phyloP scores from a whole-genome alignment of 2,329 filamentous ascomycete genomes.

The Fusarium caatingaense region DNA sequence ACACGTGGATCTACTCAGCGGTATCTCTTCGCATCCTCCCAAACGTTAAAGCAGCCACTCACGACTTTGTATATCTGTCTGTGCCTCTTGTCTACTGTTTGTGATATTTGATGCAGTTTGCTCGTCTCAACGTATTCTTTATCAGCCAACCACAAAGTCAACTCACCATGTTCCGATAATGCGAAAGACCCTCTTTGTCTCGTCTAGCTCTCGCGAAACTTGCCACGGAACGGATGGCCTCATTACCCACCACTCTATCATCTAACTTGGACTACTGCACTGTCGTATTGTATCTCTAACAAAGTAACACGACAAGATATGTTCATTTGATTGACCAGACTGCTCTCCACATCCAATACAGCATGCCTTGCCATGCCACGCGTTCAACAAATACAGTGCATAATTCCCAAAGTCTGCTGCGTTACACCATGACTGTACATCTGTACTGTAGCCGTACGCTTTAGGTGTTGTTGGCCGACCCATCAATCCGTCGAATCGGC shows the following conservation, averaged over 20 bases:
- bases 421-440: neutral
- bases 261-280: neutral
- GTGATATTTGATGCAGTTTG: constrained; percentile 7
- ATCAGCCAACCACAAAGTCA: neutral
- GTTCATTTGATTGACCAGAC: neutral
- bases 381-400: constrained; percentile 38
- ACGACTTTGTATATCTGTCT: constrained; percentile 1
- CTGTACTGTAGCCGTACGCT: constrained; percentile 2
- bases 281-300: constrained; percentile 16
- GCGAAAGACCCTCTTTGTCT: neutral
- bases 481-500: constrained; percentile 23
- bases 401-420: constrained; percentile 11
- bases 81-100: constrained; percentile 2
- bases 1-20: constrained; percentile 39
- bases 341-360: constrained; percentile 22
- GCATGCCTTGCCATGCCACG: constrained; percentile 32
- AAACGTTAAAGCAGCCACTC: constrained; percentile 16
- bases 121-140: neutral
- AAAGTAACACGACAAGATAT: constrained; percentile 21
- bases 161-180: constrained; percentile 9
- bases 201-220: neutral
- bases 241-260: constrained; percentile 7
- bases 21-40: constrained; percentile 20
- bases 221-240: constrained; percentile 14
- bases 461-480: neutral